These are phyloP conservation scores for Vaccinium corymbosum DNA, from an alignment of 148 eudicot species.

Conservation along the genomic window DNA sequence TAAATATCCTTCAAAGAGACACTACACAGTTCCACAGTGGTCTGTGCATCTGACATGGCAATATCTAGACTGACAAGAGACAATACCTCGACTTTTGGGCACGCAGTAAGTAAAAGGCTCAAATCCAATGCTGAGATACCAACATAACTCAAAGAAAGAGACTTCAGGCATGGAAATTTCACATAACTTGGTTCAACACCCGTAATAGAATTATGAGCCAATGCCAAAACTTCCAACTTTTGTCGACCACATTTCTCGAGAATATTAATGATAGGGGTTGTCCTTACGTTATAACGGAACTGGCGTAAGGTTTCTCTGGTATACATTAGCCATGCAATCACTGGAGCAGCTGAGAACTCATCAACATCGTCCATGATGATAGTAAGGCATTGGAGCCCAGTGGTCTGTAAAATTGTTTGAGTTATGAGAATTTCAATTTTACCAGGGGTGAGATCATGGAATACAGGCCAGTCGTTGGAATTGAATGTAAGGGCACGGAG, in stretches of 20 bases:
- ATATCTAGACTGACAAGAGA: constrained; percentile 60
- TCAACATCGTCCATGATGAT: constrained; percentile 83
- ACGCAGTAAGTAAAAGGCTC: constrained; percentile 69
- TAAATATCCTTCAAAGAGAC: constrained; percentile 61
- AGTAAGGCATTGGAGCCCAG: constrained; percentile 56
- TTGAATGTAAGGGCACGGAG: constrained; percentile 72
- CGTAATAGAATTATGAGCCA: constrained; percentile 66
- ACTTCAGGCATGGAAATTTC: constrained; percentile 63
- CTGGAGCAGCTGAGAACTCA: constrained; percentile 85
- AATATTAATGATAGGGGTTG: constrained; percentile 67
- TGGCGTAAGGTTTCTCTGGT: constrained; percentile 66
- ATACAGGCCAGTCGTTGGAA: constrained; percentile 66
- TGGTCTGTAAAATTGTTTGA: constrained; percentile 75
- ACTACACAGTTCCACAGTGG: constrained; percentile 62
- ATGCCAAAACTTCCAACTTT: constrained; percentile 60
- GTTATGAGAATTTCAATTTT: constrained; percentile 73
- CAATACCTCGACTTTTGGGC: constrained; percentile 64
- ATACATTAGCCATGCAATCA: constrained; percentile 91
- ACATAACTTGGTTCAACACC: constrained; percentile 86
- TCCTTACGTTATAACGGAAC: constrained; percentile 62
- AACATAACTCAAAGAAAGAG: constrained; percentile 74
- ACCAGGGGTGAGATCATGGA: constrained; percentile 50
- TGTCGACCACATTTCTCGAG: constrained; percentile 81
- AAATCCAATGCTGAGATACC: constrained; percentile 80
- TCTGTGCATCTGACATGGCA: constrained; percentile 75